These are phyloP conservation scores for Rhodotorula diobovata DNA, from an alignment of 768 basidiomycete genomes.

Conservation along the genomic window DNA sequence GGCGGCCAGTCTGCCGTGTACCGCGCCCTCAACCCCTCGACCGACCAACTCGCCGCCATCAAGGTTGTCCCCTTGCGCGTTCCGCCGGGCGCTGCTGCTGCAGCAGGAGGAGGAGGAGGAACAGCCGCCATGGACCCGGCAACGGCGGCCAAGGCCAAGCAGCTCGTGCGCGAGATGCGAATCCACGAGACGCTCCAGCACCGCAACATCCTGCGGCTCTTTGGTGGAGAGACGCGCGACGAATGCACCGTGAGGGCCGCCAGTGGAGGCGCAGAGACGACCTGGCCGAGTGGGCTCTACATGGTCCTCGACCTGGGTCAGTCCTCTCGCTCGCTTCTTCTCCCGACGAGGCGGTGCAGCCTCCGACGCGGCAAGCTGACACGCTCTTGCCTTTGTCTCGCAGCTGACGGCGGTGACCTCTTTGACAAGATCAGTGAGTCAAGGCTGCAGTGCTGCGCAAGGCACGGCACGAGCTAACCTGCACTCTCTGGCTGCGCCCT, in stretches of 20 bases:
- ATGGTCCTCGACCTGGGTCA: conserved; percentile 73
- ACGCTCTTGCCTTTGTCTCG: neutral
- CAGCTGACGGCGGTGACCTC: conserved; percentile 83
- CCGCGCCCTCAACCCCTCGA: conserved; percentile 25
- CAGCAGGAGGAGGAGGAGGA: neutral
- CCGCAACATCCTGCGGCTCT: conserved; percentile 71
- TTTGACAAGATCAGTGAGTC: conserved; percentile 95
- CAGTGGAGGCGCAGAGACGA: neutral
- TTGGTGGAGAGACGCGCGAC: conserved; percentile 51
- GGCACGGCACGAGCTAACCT: neutral
- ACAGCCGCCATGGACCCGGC: neutral
- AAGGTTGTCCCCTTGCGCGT: conserved; percentile 38
- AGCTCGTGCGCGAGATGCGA: conserved; percentile 83
- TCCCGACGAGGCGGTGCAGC: neutral
- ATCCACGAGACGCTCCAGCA: conserved; percentile 79
- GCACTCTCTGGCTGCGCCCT: too few species aligned
- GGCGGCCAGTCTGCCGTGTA: conserved; percentile 37
- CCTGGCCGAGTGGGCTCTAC: conserved; percentile 75
- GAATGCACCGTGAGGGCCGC: neutral
- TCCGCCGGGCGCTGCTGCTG: neutral
- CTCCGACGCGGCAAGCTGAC: neutral
- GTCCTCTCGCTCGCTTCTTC: neutral
- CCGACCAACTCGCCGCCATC: conserved; percentile 36
- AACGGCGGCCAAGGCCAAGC: conserved; percentile 58
- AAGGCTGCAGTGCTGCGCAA: neutral